Percentiles rank a stretch among this genome's conserved stretches.
phyloP scores from a whole-genome alignment of 1,284 basidiomycete species.

The Psilocybe mexicana region DNA sequence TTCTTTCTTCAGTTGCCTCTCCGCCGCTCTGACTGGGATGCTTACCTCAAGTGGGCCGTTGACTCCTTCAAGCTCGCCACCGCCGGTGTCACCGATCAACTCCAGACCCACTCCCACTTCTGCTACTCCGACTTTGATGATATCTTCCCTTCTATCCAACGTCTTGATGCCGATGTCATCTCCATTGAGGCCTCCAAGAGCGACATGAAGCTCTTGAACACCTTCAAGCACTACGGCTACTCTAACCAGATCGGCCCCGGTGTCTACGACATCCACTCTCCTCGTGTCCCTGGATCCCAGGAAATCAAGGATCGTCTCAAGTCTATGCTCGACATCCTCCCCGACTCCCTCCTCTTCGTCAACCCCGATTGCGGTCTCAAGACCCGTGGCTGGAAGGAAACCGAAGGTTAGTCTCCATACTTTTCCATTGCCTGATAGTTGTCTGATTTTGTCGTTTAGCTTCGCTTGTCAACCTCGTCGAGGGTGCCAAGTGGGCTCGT shows the following conservation, averaged over 20 bases:
- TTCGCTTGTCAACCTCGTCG: constrained; percentile 87
- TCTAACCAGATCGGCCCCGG: constrained; percentile 98
- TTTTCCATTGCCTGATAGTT: constrained; percentile 2
- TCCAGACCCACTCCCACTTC: constrained; percentile 98
- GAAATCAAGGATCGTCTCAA: constrained; percentile 96
- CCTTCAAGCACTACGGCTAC: constrained; percentile 96
- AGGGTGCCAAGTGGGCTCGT: constrained; percentile 89
- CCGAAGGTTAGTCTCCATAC: constrained; percentile 56
- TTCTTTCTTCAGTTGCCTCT: constrained; percentile 70
- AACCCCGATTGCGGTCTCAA: constrained; percentile 94
- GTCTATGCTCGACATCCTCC: constrained; percentile 81
- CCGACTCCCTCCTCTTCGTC: constrained; percentile 82
- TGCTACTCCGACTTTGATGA: constrained; percentile 97
- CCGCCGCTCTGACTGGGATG: constrained; percentile 92
- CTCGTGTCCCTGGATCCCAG: constrained; percentile 91
- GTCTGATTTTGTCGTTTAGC: constrained; percentile 34
- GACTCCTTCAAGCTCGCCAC: constrained; percentile 97
- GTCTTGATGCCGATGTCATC: constrained; percentile 98
- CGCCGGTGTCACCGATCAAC: constrained; percentile 88
- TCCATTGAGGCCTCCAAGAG: constrained; percentile 98
- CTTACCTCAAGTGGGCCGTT: constrained; percentile 95
- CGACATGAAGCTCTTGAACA: constrained; percentile 95
- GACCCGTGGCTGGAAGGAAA: constrained; percentile 97
- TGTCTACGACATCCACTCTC: constrained; percentile 99
- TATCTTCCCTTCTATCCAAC: constrained; percentile 97